Evolutionary conservation across 805 yeast genomes (phyloP), one percentile per base, ranked within the genome.

Genomic region (Metschnikowia vanudenii): DNA sequence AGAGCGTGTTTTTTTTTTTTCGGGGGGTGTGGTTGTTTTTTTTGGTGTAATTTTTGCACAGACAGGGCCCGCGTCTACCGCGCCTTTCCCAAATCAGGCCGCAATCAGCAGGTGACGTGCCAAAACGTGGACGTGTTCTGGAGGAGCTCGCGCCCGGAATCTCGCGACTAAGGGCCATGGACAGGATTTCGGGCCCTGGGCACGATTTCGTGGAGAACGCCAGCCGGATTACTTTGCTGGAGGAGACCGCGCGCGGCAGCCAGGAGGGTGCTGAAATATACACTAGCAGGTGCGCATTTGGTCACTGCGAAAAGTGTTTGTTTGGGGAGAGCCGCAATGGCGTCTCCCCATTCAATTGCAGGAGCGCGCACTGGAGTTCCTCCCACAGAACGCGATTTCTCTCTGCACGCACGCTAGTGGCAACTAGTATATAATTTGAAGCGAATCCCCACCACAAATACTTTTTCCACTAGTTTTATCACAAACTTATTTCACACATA

Each of bases 401-500:
- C 47, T 54, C 57, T 55, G 59, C 59, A 53, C 51, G 43, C 51
- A 13, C 46, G 33, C 51, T 47, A 46, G 52, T 50, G 55, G 52
- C 57, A 52, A 51, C 42, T 43, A 37, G 56, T 51, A 54, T 55
- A 53, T 55, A 55, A 47, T 44, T 42, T 47, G 52, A 41, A 50
- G 45, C 52, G 53, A 47, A 49, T 52, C 53, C 59, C 53, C 53
- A 19, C 35, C 29, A 14, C 39, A 8, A n/a, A 14, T 6, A 26
- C 14, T 20, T 17, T 37, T 39, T 26, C 31, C 29, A 38, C 32
- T 34, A 44, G 45, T 44, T 49, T 52, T 53, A 46, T 38, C 48
- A 41, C 53, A 55, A 51, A 56, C 50, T 46, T 46, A 46, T 42
- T 54, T 47, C 17, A 24, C 31, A 48, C 37, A 22, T 43, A 43